Evolutionary conservation across 495 filamentous ascomycete genomes (phyloP), one percentile per base, ranked within the genome.

Genomic region (Articulospora tetracladia): DNA sequence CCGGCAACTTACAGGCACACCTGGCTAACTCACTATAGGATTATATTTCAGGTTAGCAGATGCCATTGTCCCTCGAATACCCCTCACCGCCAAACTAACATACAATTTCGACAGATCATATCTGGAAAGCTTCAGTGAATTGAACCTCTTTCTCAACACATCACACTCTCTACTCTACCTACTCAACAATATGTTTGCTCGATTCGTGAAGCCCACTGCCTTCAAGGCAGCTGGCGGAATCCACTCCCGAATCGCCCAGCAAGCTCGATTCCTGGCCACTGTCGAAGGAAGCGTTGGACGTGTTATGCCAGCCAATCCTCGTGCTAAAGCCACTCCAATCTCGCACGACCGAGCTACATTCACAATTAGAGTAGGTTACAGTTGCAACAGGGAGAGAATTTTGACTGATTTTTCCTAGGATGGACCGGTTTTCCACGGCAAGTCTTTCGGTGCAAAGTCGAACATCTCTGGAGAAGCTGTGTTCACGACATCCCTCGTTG

Each of bases 391-490:
- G 28, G 10, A 47, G 36, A 32, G 23, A 53, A 55, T 48, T 25
- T 58, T 63, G n/a, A 57, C 55, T 60, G 53, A 63, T 66, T 58
- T 61, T 52, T 59, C 20, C 46, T 66, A 79, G 85, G 89, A 93
- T 76, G 92, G 92, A 59, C 92, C 92, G 27, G 89, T 97, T 68
- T 96, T 96, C 80, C 86, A 88, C 69, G 92, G 92, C 70, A 96
- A 88, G 72, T 93, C 91, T 50, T 97, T 96, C 65, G 92, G 92
- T 63, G 92, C 92, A 64, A 90, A 91, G 72, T 82, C 86, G 68
- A 96, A 93, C 82, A 89, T 94, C 70, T 92, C 89, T 60, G 93
- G 92, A 59, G 92, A 97, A 75, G 92, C 93, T 47, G 92, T 96
- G 67, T 96, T 96, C 83, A 97, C 91, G 62, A 96, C 91, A 55